Evolutionary conservation across 2,329 filamentous ascomycete genomes (phyloP), one percentile per base, ranked within the genome.

Genomic region (Leptographium radiaticola): DNA sequence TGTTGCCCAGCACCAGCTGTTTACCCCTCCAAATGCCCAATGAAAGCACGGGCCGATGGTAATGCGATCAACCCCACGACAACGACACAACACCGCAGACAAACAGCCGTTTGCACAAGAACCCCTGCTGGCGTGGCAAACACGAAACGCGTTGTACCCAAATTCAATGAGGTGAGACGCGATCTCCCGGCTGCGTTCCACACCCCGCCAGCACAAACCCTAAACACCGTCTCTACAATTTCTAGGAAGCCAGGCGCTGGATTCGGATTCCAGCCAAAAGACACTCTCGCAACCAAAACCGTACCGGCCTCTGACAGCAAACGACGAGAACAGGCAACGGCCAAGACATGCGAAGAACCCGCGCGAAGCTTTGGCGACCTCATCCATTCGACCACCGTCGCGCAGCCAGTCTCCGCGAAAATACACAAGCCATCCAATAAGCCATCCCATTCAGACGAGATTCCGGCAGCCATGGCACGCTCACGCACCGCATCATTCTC

Each of bases 401-500:
- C 38, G 33, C 61, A 58, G 40, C 55, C 57, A 13, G 49, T 31
- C 42, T 49, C 30, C 16, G 31, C 48, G 43, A 20, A 12, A 47
- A 33, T 49, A 13, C 46, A 10, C 18, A 16, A 16, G 40, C 36
- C 5, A 8, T n/a, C 31, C 31, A 46, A 10, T 13, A 39, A n/a
- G 13, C 36, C 12, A 20, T 6, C 11, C 13, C 11, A 4, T 9
- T 16, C 38, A 16, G 3, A 44, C 39, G 30, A 30, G 16, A 11
- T 16, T 7, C 16, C 12, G 6, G 2, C n/a, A 46, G 52, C 9
- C 6, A 64, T 64, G 63, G 55, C 62, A 9, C 63, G 60, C 47
- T 63, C 62, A 4, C 61, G 63, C 34, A 63, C 58, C 40, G 57
- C 58, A 33, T 69, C 67, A 51, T 68, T 68, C 48, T 66, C 65